Percentiles rank a stretch among this genome's conserved stretches.
These are phyloP conservation scores for Mitragyna speciosa DNA, from an alignment of 257 asterid species.

Conservation along the genomic window DNA sequence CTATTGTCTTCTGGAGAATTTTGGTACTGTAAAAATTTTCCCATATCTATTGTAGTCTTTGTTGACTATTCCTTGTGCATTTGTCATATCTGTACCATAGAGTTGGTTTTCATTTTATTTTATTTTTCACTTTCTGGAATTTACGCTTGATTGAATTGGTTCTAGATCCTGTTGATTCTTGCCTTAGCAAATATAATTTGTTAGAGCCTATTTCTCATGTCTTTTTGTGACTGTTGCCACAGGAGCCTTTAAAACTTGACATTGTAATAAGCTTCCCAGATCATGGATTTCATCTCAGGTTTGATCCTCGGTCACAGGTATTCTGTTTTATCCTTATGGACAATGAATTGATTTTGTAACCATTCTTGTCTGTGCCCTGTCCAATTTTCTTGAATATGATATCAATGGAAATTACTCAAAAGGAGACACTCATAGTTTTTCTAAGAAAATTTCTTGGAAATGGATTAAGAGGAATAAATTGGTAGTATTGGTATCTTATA, in stretches of 20 bases:
- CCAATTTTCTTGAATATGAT: background rate
- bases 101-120: background rate
- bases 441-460: background rate
- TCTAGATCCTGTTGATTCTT: background rate
- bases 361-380: background rate
- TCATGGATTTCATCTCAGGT: slow-evolving; percentile 86
- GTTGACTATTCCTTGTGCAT: background rate
- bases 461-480: background rate
- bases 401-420: background rate
- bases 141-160: background rate
- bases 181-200: background rate
- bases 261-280: slow-evolving; percentile 87
- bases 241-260: slow-evolving; percentile 83
- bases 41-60: background rate
- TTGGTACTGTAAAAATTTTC: background rate
- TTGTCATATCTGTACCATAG: background rate
- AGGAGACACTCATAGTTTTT: background rate
- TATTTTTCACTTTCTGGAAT: background rate
- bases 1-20: background rate
- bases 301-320: slow-evolving; percentile 96
- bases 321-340: slow-evolving; percentile 19
- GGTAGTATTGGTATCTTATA: background rate
- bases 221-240: slow-evolving; percentile 28
- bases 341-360: background rate
- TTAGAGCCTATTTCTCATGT: background rate